A percentile compares a stretch with the other conserved stretches of the same genome.
phyloP scores from a whole-genome alignment of 139 green algal genomes.

The Picochlorum sp. region DNA sequence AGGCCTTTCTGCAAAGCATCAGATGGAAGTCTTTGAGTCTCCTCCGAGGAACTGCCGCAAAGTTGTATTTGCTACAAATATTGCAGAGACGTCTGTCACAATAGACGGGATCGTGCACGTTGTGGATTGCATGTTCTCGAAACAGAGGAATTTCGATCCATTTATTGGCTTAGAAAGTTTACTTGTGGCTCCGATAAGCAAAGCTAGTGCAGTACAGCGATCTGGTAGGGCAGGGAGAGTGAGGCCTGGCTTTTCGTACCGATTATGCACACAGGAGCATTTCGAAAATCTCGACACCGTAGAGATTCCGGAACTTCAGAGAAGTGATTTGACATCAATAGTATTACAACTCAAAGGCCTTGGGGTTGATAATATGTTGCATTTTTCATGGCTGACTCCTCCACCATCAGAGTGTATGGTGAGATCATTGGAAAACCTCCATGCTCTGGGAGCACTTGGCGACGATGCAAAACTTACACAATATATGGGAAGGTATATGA shows the following conservation, averaged over 20 bases:
- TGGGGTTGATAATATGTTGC: slow-evolving; percentile 89
- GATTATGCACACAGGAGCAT: slow-evolving; percentile 70
- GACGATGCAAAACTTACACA: slow-evolving; percentile 21
- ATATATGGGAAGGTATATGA: slow-evolving; percentile 63
- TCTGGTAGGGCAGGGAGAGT: slow-evolving; percentile 82
- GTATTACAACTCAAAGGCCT: slow-evolving; percentile 79
- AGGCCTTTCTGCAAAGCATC: slow-evolving; percentile 59
- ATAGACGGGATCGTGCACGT: slow-evolving; percentile 80
- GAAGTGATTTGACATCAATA: slow-evolving; percentile 75
- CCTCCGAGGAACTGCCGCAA: slow-evolving; percentile 63
- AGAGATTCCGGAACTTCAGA: slow-evolving; percentile 91
- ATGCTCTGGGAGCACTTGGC: slow-evolving; percentile 81
- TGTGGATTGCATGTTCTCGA: slow-evolving; percentile 79
- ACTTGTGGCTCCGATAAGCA: slow-evolving; percentile 55
- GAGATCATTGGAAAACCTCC: slow-evolving; percentile 78
- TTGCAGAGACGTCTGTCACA: slow-evolving; percentile 82
- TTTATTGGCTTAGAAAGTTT: slow-evolving; percentile 91
- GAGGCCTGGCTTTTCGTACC: slow-evolving; percentile 70
- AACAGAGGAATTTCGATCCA: slow-evolving; percentile 83
- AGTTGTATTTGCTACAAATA: slow-evolving; percentile 82
- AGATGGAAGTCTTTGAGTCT: slow-evolving; percentile 56
- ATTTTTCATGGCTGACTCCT: slow-evolving; percentile 96
- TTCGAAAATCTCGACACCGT: slow-evolving; percentile 30
- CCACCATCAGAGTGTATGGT: slow-evolving; percentile 72
- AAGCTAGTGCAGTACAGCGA: slow-evolving; percentile 75